These are phyloP conservation scores for Lactifluus volemus DNA, from an alignment of 768 basidiomycete species.

Conservation along the genomic window DNA sequence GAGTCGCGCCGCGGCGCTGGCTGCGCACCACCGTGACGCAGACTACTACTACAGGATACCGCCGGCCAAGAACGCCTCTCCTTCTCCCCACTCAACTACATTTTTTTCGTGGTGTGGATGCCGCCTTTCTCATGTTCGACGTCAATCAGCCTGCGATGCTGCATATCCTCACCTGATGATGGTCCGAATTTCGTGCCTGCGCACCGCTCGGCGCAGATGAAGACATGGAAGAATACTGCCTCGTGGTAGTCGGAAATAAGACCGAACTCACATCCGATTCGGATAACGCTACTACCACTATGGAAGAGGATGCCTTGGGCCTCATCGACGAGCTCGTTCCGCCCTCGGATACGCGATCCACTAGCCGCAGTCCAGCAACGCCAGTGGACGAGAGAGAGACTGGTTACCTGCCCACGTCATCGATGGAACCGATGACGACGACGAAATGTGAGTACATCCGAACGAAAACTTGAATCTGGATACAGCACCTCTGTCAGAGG, in stretches of 20 bases:
- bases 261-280: constrained; percentile 36
- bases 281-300: too few species aligned
- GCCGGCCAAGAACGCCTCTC: constrained; percentile 77
- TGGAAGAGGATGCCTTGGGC: too few species aligned
- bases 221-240: constrained; percentile 55
- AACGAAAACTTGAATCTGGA: too few species aligned
- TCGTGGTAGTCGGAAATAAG: constrained; percentile 69
- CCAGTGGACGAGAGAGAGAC: too few species aligned
- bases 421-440: too few species aligned
- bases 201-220: constrained; percentile 56
- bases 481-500: too few species aligned
- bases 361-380: too few species aligned
- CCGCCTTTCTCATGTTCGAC: constrained; percentile 74
- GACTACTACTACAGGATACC: constrained; percentile 49
- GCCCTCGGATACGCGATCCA: too few species aligned
- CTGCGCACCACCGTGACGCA: neutral
- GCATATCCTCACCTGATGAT: constrained; percentile 58
- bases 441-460: too few species aligned
- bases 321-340: too few species aligned
- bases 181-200: constrained; percentile 60
- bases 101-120: constrained; percentile 85
- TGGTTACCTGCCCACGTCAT: too few species aligned
- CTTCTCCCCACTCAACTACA: constrained; percentile 62
- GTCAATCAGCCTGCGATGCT: constrained; percentile 60
- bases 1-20: too few species aligned